Conservation (phyloP, 805 yeast genomes). For the Candida krabiensis region DNA sequence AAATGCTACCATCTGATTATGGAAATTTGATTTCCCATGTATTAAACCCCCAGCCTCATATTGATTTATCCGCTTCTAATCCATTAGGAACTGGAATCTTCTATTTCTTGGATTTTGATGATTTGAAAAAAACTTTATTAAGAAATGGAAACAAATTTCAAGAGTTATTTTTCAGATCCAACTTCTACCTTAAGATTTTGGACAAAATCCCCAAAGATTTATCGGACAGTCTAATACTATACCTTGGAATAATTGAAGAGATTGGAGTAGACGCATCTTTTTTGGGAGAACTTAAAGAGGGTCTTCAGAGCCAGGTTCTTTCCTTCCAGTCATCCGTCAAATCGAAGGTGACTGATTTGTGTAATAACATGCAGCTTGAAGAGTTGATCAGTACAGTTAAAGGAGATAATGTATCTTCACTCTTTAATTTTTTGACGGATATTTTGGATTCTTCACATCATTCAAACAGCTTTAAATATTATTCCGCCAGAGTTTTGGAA, state of each 20-base stretch:
- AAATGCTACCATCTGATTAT: slow-evolving; percentile 9
- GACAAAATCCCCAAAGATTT: slow-evolving; percentile 1
- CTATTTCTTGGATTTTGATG: slow-evolving; percentile 8
- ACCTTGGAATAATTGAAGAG: slow-evolving; percentile 37
- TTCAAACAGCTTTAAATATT: slow-evolving; percentile 22
- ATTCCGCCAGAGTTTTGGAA: slow-evolving; percentile 37
- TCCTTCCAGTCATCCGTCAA: slow-evolving; percentile 9
- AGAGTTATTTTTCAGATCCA: slow-evolving; percentile 4
- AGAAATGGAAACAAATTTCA: neutral
- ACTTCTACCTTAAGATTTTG: slow-evolving; percentile 4
- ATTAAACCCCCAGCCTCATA: slow-evolving; percentile 12
- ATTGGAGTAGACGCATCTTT: slow-evolving; percentile 39
- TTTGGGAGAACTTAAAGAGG: slow-evolving; percentile 14
- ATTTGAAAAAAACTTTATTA: neutral
- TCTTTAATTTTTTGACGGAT: slow-evolving; percentile 2
- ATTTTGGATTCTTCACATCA: neutral
- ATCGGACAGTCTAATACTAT: slow-evolving; percentile 4
- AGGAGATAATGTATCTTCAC: slow-evolving; percentile 1
- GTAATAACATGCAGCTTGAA: neutral
- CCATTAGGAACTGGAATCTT: slow-evolving; percentile 23
- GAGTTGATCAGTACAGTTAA: neutral
- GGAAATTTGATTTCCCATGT: neutral
- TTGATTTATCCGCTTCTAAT: slow-evolving; percentile 21
- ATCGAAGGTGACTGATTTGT: neutral
- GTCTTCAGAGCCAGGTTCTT: slow-evolving; percentile 9